Base-by-base conservation (phyloP, 2,329 filamentous ascomycete species). In the Elsinoe arachidis region DNA sequence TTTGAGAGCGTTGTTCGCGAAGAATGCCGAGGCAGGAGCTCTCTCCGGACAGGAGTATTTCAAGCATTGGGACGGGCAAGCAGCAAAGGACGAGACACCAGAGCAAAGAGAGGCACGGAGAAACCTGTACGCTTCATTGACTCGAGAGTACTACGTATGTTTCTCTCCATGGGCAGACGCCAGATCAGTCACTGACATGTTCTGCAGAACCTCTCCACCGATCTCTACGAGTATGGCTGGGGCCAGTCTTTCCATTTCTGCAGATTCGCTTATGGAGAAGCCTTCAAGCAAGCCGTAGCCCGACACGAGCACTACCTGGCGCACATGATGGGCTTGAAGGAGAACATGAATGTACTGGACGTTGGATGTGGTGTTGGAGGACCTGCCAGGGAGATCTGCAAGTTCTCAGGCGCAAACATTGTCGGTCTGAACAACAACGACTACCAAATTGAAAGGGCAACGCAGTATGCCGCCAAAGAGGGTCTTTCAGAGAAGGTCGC, bases 231-330 rank as follows among this genome's bases (percentile, higher is more conserved):
- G 78, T 93, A 96, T 66, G 93, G 91, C 67, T 99, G 93, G 91
- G 89, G 89, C 61, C 85, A 90, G 68, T 92, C 86, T 52, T 99
- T 99, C 81, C 92, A 99, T 76, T 97, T 99, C 81, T 95, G 89
- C 77, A 90, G 92, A 62, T 96, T 92, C 74, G 87, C 89, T 57
- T 78, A 85, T 65, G 87, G 87, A 69, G 93, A 99, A 77, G 78
- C 84, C 55, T 97, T 97, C 78, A 78, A 83, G 73, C 88, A 95
- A 75, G 91, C 91, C 61, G 92, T 97, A 74, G 89, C 91, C 63
- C 87, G 93, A 59, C 93, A 99, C 70, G 93, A 99, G 78, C 93
- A 99, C 79, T 97, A 96, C 77, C 86, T 99, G 30, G 93, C 93
- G 47, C 84, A 91, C 74, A 83, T 84, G 72, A 95, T 96, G 72